A percentile compares a stretch with the other conserved stretches of the same genome.
These are phyloP conservation scores for Pleurotus giganteus DNA, from an alignment of 768 basidiomycete genomes.

Conservation along the genomic window DNA sequence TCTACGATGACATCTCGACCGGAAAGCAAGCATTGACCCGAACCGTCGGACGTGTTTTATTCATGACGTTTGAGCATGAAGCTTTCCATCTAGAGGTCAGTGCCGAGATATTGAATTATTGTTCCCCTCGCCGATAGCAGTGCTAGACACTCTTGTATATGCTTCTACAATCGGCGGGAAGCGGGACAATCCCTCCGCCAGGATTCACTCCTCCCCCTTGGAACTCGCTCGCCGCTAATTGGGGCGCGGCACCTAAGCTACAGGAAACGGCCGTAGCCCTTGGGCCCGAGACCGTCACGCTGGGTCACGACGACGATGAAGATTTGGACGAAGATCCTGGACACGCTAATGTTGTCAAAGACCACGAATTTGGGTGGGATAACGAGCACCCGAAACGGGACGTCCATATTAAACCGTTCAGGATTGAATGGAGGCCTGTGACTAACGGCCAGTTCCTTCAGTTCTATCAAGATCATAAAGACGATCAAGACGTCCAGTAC, in stretches of 20 bases:
- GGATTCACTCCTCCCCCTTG: conserved; percentile 77
- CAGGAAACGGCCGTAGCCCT: conserved; percentile 47
- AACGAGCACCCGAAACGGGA: conserved; percentile 76
- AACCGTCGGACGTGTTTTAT: conserved; percentile 74
- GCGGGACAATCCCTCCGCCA: conserved; percentile 74
- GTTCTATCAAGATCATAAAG: conserved; percentile 44
- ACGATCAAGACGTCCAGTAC: conserved; percentile 43
- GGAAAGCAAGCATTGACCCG: conserved; percentile 55
- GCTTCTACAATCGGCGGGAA: conserved; percentile 80
- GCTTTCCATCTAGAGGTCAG: conserved; percentile 71
- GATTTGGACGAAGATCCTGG: conserved; percentile 48
- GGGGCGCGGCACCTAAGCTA: conserved; percentile 49
- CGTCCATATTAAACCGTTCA: conserved; percentile 66
- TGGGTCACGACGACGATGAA: conserved; percentile 88
- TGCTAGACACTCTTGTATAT: conserved; percentile 83
- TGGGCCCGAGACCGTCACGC: conserved; percentile 52
- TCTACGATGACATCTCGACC: conserved; percentile 70
- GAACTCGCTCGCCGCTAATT: conserved; percentile 44
- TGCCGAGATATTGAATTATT: background rate
- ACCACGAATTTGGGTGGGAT: conserved; percentile 91
- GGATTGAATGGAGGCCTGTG: conserved; percentile 81
- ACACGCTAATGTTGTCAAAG: conserved; percentile 35
- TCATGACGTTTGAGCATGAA: conserved; percentile 92
- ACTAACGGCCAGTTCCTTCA: conserved; percentile 84
- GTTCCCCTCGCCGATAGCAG: background rate